Evolutionary conservation across 1,284 basidiomycete genomes (phyloP).

Genomic region (Ustilago lituana): DNA sequence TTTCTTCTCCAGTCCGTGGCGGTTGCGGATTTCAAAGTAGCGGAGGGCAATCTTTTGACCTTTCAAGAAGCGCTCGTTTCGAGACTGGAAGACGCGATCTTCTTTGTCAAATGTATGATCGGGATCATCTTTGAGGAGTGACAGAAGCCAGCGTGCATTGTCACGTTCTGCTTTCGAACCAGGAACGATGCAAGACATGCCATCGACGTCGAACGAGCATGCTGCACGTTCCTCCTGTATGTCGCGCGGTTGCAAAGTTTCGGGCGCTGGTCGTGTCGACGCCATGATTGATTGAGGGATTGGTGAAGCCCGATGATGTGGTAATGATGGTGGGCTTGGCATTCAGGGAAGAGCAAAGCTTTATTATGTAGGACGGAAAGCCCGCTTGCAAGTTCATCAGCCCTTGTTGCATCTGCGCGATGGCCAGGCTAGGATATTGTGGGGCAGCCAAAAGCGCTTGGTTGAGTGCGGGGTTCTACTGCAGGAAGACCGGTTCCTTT

Average conservation of each 20-base stretch:
- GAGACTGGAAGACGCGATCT: conserved; percentile 49
- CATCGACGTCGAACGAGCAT: conserved; percentile 51
- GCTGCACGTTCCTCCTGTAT: conserved; percentile 38
- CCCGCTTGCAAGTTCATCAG: no score
- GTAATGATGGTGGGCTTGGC: no score
- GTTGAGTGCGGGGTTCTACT: conserved; percentile 3
- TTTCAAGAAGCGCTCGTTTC: conserved; percentile 50
- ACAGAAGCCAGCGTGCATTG: conserved; percentile 50
- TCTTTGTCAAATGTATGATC: conserved; percentile 52
- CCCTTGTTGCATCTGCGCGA: no score
- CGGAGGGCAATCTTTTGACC: conserved; percentile 50
- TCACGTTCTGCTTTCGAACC: conserved; percentile 42
- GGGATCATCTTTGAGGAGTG: conserved; percentile 43
- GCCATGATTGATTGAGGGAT: conserved; percentile 9
- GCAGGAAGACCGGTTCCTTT: neutral
- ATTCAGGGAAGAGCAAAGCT: no score
- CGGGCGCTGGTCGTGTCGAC: conserved; percentile 38
- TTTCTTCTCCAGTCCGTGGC: conserved; percentile 52
- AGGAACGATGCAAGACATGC: conserved; percentile 54
- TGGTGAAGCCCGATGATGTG: no score
- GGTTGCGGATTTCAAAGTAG: conserved; percentile 56
- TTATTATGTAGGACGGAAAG: no score
- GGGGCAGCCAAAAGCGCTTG: neutral
- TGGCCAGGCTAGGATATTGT: no score
- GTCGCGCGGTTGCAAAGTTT: conserved; percentile 45